These are phyloP conservation scores for Avena sativa DNA, from an alignment of 176 grass and related monocot genomes.

Conservation along the genomic window DNA sequence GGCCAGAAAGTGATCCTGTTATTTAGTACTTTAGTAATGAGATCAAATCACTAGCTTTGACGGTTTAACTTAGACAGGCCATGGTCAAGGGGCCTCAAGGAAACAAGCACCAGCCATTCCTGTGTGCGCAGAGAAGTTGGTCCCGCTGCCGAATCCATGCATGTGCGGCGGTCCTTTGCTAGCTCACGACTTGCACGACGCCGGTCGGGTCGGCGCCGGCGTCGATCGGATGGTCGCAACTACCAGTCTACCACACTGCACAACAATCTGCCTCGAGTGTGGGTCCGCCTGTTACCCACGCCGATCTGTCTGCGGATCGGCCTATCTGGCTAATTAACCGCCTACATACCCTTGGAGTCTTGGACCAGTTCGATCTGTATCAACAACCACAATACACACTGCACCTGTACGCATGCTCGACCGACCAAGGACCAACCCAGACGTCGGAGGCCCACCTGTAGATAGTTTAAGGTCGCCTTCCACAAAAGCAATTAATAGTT, in stretches of 20 bases:
- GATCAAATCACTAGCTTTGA: neutral
- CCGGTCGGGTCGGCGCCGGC: conserved; percentile 3
- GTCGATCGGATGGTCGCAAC: conserved; percentile 2
- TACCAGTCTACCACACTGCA: neutral
- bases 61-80: neutral
- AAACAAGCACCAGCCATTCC: neutral
- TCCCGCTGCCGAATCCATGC: neutral
- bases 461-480: neutral
- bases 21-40: too few species aligned
- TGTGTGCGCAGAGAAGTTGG: neutral
- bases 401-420: neutral
- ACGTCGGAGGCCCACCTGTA: too few species aligned
- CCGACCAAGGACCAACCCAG: neutral
- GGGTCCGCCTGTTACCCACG: conserved; percentile 15
- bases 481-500: neutral
- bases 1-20: too few species aligned
- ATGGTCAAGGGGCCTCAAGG: neutral
- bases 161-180: conserved; percentile 13
- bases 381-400: neutral
- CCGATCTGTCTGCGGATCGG: neutral
- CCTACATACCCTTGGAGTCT: neutral
- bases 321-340: neutral
- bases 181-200: neutral
- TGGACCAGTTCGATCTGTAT: conserved; percentile 13
- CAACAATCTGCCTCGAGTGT: neutral